Evolutionary conservation across 257 asterid species (phyloP), one percentile per base, ranked within the genome.

Genomic region (Solanum tarijense): DNA sequence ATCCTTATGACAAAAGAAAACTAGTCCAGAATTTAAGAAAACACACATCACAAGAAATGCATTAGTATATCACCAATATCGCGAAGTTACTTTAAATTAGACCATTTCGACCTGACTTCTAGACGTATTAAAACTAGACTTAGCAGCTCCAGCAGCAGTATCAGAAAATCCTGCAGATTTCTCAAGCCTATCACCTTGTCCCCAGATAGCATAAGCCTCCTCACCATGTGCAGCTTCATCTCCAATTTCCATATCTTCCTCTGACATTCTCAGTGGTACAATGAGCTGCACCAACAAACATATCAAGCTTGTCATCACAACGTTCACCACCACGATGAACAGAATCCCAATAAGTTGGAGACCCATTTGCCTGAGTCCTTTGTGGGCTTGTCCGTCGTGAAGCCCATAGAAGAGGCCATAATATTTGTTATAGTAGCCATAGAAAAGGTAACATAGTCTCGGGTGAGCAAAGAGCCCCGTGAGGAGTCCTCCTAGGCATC

Each of bases 171-270:
- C 85, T 4, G 41, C 88, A 0, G 94, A 91, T 83, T 87, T 93
- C 35, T 93, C 95, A 23, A 88, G 88, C 90, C 94, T 89, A 10
- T 94, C 96, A 38, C 98, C 98, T 86, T 94, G 94, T 4, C 96
- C 96, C 98, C 98, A 94, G 35, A 93, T 93, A n/a, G 96, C 95
- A 43, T 94, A 94, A 5, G 98, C 96, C 58, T 94, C 98, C 83
- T 94, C 96, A 3, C 98, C 98, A 43, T 94, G 98, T 4, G 96
- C 96, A 23, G 96, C 98, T 29, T 94, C 96, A 72, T 94, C 98
- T 7, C 98, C 98, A 11, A 94, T 85, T 85, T 92, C 96, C 95
- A 94, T 91, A 16, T 94, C 98, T 36, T 94, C 96, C 87, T 94
- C 96, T 0, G 91, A 73, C 96, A 94, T 94, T 79, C 96, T 92